Percentiles rank a stretch among this genome's conserved stretches.
Evolutionary conservation across 257 asterid genomes (phyloP).

Genomic region (Parsonsia alboflavescens): DNA sequence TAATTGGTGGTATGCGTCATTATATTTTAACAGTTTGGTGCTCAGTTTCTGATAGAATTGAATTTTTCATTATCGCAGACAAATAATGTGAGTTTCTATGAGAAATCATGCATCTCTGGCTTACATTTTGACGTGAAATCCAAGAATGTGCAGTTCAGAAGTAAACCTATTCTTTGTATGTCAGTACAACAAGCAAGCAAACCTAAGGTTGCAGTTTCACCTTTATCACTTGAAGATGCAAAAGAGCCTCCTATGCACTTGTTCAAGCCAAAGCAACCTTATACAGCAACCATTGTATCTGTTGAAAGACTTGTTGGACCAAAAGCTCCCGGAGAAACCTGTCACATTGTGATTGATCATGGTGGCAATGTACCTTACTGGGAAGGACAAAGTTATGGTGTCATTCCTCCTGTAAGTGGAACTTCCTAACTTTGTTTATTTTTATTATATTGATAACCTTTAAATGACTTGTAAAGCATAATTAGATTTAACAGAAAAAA

Average conservation of each 20-base stretch:
- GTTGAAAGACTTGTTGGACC: conserved; percentile 90
- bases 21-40: not conserved
- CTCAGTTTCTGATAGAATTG: conserved; percentile 4
- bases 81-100: conserved; percentile 38
- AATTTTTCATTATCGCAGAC: conserved; percentile 39
- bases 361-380: conserved; percentile 89
- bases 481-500: not conserved
- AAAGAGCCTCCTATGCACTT: conserved; percentile 86
- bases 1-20: not conserved
- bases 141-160: conserved; percentile 28
- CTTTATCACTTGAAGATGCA: conserved; percentile 71
- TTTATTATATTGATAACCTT: not conserved
- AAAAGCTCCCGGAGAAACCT: conserved; percentile 96
- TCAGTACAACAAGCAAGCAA: conserved; percentile 84
- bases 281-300: conserved; percentile 71
- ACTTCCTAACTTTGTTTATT: not conserved
- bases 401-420: conserved; percentile 79
- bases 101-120: conserved; percentile 37
- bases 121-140: conserved; percentile 31
- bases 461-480: not conserved
- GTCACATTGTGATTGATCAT: conserved; percentile 90
- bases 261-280: conserved; percentile 78
- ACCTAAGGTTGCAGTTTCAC: conserved; percentile 63
- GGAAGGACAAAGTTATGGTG: conserved; percentile 99
- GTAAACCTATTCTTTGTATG: conserved; percentile 55